phyloP scores from a whole-genome alignment of 2,329 filamentous ascomycete species.

The Botrytis sinoallii region DNA sequence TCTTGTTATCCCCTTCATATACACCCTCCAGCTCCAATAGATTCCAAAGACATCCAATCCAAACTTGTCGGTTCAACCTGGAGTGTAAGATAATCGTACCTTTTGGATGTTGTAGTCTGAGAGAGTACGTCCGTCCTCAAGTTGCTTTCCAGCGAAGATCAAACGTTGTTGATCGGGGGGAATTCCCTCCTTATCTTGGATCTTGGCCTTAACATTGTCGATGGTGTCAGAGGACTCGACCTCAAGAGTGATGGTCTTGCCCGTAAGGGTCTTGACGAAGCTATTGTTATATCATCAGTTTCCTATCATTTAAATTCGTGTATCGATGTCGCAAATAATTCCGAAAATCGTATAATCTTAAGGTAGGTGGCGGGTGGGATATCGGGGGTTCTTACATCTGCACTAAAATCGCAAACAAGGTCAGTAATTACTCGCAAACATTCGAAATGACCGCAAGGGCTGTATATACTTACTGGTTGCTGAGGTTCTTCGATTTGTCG shows the following conservation, averaged over 20 bases:
- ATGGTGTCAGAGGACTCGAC: conserved; percentile 98
- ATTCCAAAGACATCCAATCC: background rate
- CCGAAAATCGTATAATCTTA: conserved; percentile 8
- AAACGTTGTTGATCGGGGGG: conserved; percentile 97
- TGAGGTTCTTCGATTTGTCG: conserved; percentile 32
- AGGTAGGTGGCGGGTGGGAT: conserved; percentile 29
- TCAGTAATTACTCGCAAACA: conserved; percentile 35
- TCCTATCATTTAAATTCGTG: conserved; percentile 3
- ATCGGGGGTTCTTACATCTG: conserved; percentile 70
- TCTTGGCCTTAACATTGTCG: conserved; percentile 99
- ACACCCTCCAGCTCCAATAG: background rate
- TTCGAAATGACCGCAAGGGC: conserved; percentile 1
- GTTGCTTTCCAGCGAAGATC: conserved; percentile 99
- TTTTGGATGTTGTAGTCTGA: conserved; percentile 99
- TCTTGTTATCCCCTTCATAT: background rate
- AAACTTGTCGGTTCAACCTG: background rate
- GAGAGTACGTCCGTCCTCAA: conserved; percentile 95
- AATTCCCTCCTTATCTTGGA: conserved; percentile 99
- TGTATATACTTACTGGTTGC: conserved; percentile 53
- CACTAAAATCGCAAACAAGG: conserved; percentile 54
- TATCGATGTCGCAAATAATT: background rate
- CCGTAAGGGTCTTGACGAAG: conserved; percentile 99
- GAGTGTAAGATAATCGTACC: conserved; percentile 47
- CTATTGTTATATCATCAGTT: conserved; percentile 46
- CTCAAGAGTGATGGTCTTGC: conserved; percentile 99